phyloP scores from a whole-genome alignment of 2,329 filamentous ascomycete species.

The Apiospora arundinis region DNA sequence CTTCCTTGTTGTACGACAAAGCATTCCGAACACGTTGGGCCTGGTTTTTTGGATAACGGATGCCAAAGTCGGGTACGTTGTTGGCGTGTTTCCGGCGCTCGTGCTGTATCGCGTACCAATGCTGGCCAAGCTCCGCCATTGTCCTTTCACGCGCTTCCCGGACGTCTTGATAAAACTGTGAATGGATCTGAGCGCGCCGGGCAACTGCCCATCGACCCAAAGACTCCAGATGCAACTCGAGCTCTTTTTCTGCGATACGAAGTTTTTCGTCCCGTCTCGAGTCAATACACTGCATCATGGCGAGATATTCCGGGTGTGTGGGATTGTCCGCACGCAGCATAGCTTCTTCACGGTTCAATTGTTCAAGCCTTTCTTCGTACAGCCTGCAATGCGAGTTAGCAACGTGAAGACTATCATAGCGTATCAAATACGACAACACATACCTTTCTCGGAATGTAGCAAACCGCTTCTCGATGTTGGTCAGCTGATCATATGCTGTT shows the following conservation, averaged over 20 bases:
- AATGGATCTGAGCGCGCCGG: constrained; percentile 83
- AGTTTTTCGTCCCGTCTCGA: constrained; percentile 82
- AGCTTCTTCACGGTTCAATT: constrained; percentile 74
- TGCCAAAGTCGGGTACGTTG: constrained; percentile 79
- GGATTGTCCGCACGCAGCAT: constrained; percentile 64
- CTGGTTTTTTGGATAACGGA: constrained; percentile 79
- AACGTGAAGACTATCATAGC: not conserved
- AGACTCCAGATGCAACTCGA: constrained; percentile 75
- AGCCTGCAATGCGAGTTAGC: constrained; percentile 59
- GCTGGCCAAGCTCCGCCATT: constrained; percentile 81
- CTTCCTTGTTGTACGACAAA: constrained; percentile 91
- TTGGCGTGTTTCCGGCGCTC: constrained; percentile 82
- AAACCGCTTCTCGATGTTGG: constrained; percentile 87
- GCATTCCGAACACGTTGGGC: constrained; percentile 84
- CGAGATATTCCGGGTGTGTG: constrained; percentile 91
- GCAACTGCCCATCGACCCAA: constrained; percentile 79
- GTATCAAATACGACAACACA: constrained; percentile 35
- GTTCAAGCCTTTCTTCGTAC: constrained; percentile 85
- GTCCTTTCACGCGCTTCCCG: constrained; percentile 82
- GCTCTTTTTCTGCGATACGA: constrained; percentile 74
- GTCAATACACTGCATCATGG: constrained; percentile 87
- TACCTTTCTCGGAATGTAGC: constrained; percentile 81
- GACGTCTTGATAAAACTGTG: constrained; percentile 87
- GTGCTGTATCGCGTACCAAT: constrained; percentile 92
- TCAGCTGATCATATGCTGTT: constrained; percentile 79